Evolutionary conservation across 2,329 filamentous ascomycete genomes (phyloP).

Genomic region (Cladosporium sp.): DNA sequence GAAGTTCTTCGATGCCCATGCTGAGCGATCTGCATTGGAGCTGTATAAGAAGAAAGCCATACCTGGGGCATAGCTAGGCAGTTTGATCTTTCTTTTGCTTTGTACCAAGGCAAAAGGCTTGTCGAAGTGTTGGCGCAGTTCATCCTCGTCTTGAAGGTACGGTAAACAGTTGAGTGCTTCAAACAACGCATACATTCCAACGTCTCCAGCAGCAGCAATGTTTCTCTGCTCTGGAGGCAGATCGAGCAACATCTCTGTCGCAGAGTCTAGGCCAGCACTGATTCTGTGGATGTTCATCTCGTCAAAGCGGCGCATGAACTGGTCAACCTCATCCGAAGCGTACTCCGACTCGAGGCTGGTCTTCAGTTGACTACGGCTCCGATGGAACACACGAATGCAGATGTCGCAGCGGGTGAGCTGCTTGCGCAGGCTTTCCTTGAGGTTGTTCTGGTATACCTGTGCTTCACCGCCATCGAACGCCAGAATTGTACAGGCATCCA

Average conservation of each 20-base stretch:
- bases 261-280: slow-evolving; percentile 38
- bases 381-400: slow-evolving; percentile 47
- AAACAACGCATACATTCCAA: slow-evolving; percentile 75
- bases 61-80: slow-evolving; percentile 72
- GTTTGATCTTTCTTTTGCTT: slow-evolving; percentile 70
- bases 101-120: slow-evolving; percentile 78
- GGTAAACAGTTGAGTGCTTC: slow-evolving; percentile 82
- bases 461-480: slow-evolving; percentile 47
- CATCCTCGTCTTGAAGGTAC: slow-evolving; percentile 59
- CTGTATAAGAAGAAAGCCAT: slow-evolving; percentile 84
- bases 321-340: slow-evolving; percentile 40
- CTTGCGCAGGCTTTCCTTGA: slow-evolving; percentile 36
- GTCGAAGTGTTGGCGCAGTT: slow-evolving; percentile 64
- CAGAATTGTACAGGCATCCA: slow-evolving; percentile 43
- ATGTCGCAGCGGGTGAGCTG: slow-evolving; percentile 47
- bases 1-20: slow-evolving; percentile 69
- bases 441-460: slow-evolving; percentile 37
- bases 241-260: slow-evolving; percentile 37
- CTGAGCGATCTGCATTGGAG: slow-evolving; percentile 56
- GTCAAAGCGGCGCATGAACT: slow-evolving; percentile 44
- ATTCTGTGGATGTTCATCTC: slow-evolving; percentile 44
- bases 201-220: slow-evolving; percentile 48
- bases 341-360: slow-evolving; percentile 39
- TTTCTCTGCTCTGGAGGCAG: slow-evolving; percentile 49
- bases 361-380: slow-evolving; percentile 38